A percentile compares a stretch with the other conserved stretches of the same genome.
Evolutionary conservation across 2,329 filamentous ascomycete species (phyloP).

Genomic region (Monascus ruber): DNA sequence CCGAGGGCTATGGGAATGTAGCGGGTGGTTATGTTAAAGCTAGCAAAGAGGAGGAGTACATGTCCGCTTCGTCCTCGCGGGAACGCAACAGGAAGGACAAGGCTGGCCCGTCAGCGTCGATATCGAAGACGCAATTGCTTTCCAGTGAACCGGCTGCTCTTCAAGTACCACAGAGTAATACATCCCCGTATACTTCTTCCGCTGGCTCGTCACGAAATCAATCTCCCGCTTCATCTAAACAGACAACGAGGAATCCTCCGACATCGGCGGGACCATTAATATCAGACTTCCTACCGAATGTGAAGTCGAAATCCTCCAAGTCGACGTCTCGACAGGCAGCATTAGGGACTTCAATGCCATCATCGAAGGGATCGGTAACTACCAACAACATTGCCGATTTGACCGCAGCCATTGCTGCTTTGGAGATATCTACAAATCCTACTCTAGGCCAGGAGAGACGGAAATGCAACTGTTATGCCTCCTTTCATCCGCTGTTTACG

Average conservation of each 20-base stretch:
- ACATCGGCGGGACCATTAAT: conserved; percentile 70
- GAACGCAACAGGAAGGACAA: conserved; percentile 29
- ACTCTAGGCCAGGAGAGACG: conserved; percentile 50
- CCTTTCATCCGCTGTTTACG: conserved; percentile 75
- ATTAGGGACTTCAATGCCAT: conserved; percentile 58
- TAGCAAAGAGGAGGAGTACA: conserved; percentile 59
- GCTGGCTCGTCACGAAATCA: conserved; percentile 21
- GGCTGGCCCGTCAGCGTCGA: conserved; percentile 16
- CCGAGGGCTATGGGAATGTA: conserved; percentile 53
- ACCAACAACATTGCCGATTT: conserved; percentile 45
- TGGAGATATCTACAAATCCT: conserved; percentile 89
- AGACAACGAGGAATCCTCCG: conserved; percentile 41
- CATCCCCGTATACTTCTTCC: conserved; percentile 29
- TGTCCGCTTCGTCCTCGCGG: conserved; percentile 41
- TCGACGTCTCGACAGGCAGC: conserved; percentile 67
- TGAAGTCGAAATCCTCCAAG: conserved; percentile 47
- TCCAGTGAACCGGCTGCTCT: conserved; percentile 41
- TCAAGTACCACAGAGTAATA: conserved; percentile 28
- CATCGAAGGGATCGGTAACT: conserved; percentile 41
- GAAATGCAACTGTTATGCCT: conserved; percentile 75
- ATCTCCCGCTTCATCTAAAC: conserved; percentile 21
- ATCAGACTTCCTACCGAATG: conserved; percentile 57
- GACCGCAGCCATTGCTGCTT: conserved; percentile 68
- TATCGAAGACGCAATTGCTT: conserved; percentile 36
- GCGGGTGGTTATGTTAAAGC: conserved; percentile 68